phyloP scores from a whole-genome alignment of 2,329 filamentous ascomycete species.

The Scleromitrula shiraiana region DNA sequence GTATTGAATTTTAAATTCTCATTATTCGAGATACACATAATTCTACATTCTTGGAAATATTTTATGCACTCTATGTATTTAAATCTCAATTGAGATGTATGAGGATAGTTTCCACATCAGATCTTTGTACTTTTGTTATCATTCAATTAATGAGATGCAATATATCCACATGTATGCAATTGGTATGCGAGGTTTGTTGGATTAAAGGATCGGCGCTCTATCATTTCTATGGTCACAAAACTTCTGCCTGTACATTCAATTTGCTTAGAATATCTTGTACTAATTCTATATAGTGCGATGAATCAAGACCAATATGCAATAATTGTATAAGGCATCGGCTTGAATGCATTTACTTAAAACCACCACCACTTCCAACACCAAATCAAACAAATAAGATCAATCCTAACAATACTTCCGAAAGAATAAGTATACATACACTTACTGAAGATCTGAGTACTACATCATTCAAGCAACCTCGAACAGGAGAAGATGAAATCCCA shows the following conservation, averaged over 20 bases:
- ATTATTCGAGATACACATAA: too few species aligned
- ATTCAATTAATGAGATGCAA: too few species aligned
- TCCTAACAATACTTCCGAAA: slow-evolving; percentile 1
- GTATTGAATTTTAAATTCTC: too few species aligned
- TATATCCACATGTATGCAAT: too few species aligned
- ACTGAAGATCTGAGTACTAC: slow-evolving; percentile 2
- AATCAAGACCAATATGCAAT: slow-evolving; percentile 13
- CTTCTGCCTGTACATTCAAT: too few species aligned
- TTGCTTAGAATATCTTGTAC: too few species aligned
- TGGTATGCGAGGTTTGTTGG: background rate
- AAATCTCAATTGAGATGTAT: background rate
- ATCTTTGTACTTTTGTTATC: too few species aligned
- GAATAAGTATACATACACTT: background rate
- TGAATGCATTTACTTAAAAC: slow-evolving; percentile 12
- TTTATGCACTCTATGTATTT: too few species aligned
- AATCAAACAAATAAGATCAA: slow-evolving; percentile 3
- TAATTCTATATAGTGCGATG: slow-evolving; percentile 13
- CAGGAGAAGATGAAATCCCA: background rate
- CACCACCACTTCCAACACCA: background rate
- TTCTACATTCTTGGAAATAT: too few species aligned
- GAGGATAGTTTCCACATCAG: background rate
- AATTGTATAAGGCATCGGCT: slow-evolving; percentile 16
- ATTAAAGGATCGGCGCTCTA: background rate
- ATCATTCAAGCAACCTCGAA: background rate
- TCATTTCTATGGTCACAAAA: too few species aligned